These are phyloP conservation scores for Candida verbasci DNA, from an alignment of 805 yeast genomes.

Conservation along the genomic window DNA sequence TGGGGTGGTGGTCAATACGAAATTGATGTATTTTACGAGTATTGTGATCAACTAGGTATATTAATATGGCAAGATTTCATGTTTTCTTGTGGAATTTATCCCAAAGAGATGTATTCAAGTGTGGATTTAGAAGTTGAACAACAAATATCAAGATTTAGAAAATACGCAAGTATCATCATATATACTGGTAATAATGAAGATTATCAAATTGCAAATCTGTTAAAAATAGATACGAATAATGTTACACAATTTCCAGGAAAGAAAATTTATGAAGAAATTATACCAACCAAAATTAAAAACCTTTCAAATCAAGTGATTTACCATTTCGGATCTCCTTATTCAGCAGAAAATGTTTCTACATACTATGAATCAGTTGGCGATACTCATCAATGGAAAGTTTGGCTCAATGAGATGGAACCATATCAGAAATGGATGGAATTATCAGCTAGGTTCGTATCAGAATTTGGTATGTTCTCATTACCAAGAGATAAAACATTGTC, in stretches of 20 bases:
- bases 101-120: conserved; percentile 27
- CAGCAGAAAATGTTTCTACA: conserved; percentile 24
- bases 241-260: conserved; percentile 39
- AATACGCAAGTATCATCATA: conserved; percentile 32
- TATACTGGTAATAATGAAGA: conserved; percentile 46
- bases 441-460: conserved; percentile 47
- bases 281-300: conserved; percentile 29
- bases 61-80: conserved; percentile 53
- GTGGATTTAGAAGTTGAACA: conserved; percentile 33
- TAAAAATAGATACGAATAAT: conserved; percentile 2
- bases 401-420: conserved; percentile 48
- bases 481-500: conserved; percentile 34
- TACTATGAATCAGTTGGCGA: conserved; percentile 41
- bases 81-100: conserved; percentile 56
- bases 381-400: conserved; percentile 52
- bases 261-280: conserved; percentile 31
- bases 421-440: conserved; percentile 46
- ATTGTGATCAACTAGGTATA: conserved; percentile 40
- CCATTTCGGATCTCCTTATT: conserved; percentile 48
- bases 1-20: conserved; percentile 51
- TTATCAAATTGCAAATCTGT: conserved; percentile 40
- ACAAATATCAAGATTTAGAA: conserved; percentile 38
- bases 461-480: conserved; percentile 49
- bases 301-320: conserved; percentile 24
- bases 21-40: conserved; percentile 34